Evolutionary conservation across 2,329 filamentous ascomycete genomes (phyloP).

Genomic region (Aspergillus glaucus): DNA sequence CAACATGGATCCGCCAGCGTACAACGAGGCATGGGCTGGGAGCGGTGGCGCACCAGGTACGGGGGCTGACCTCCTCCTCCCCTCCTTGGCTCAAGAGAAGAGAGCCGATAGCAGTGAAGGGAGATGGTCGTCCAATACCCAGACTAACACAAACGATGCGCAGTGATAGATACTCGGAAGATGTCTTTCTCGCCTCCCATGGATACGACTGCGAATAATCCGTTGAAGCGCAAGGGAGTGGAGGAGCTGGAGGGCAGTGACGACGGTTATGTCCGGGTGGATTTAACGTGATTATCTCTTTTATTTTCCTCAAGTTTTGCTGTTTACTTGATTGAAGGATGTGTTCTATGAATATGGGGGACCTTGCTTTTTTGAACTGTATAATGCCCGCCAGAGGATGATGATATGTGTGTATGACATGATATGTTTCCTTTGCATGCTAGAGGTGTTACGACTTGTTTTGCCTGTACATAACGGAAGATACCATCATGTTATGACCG

Average conservation of each 20-base stretch:
- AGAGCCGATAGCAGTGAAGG: not conserved
- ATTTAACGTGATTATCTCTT: not conserved
- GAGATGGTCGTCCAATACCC: conserved; percentile 9
- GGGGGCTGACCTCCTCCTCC: conserved; percentile 12
- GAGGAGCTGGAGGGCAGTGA: conserved; percentile 8
- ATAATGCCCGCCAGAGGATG: not conserved
- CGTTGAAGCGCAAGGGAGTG: conserved; percentile 30
- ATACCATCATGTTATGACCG: conserved; percentile 14
- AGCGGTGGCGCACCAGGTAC: conserved; percentile 21
- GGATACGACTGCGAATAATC: conserved; percentile 17
- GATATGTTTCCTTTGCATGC: conserved; percentile 12
- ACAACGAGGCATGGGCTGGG: conserved; percentile 19
- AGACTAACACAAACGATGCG: conserved; percentile 21
- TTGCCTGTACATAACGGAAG: conserved; percentile 19
- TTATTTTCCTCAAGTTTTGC: not conserved
- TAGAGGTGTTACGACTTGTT: conserved; percentile 8
- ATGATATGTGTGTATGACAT: not conserved
- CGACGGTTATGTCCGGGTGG: not conserved
- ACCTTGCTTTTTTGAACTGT: not conserved
- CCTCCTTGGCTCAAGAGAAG: conserved; percentile 3
- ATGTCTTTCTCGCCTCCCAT: conserved; percentile 3
- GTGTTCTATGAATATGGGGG: not conserved
- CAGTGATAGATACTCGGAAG: conserved; percentile 22
- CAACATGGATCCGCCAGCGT: conserved; percentile 25
- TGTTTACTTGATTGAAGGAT: not conserved